Evolutionary conservation across 176 grass and related monocot species (phyloP).

Genomic region (Zea luxurians): DNA sequence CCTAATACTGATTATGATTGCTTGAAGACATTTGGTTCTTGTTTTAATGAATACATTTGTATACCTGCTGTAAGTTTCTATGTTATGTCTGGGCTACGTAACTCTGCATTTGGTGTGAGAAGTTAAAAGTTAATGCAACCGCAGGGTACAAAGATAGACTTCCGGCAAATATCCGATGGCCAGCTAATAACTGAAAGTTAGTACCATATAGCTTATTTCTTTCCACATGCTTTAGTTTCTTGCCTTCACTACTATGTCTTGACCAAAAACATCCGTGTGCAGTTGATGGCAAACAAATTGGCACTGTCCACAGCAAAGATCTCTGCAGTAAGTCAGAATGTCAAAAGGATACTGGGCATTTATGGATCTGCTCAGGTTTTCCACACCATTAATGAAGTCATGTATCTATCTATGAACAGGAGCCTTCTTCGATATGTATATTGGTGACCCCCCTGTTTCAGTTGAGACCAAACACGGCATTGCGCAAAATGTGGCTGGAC

Average conservation of each 20-base stretch:
- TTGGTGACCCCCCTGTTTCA: conserved; percentile 81
- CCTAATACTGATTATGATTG: conserved; percentile 78
- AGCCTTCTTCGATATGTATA: conserved; percentile 98
- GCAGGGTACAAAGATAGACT: conserved; percentile 94
- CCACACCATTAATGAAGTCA: background rate
- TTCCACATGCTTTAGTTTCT: conserved; percentile 8
- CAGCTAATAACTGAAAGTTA: conserved; percentile 91
- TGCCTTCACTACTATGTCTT: background rate
- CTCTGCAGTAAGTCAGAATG: conserved; percentile 84
- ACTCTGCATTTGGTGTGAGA: background rate
- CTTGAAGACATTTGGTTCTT: conserved; percentile 76
- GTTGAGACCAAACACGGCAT: conserved; percentile 76
- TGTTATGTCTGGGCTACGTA: conserved; percentile 1
- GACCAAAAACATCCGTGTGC: conserved; percentile 35
- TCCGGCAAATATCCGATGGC: conserved; percentile 82
- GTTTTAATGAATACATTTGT: conserved; percentile 80
- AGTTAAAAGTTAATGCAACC: conserved; percentile 41
- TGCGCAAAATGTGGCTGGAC: conserved; percentile 69
- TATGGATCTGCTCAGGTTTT: background rate
- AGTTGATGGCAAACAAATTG: conserved; percentile 88
- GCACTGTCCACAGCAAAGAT: conserved; percentile 89
- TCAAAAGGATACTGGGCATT: background rate
- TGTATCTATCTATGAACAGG: conserved; percentile 39
- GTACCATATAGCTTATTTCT: background rate
- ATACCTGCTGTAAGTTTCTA: conserved; percentile 66